phyloP scores from a whole-genome alignment of 2,329 filamentous ascomycete genomes.

The Pseudocercospora fijiensis region DNA sequence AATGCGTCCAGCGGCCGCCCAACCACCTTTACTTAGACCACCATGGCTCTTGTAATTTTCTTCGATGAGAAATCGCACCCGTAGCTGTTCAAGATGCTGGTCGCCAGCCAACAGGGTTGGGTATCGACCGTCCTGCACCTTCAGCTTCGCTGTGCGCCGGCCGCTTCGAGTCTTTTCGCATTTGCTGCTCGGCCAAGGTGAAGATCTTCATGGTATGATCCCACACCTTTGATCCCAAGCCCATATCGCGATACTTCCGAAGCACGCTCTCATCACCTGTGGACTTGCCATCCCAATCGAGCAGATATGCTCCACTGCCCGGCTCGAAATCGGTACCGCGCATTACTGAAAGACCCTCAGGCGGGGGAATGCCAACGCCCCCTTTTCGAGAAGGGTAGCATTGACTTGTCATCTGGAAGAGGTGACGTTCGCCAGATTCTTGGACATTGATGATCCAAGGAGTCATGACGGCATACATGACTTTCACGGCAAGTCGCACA shows the following conservation, averaged over 20 bases:
- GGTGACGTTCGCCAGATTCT: conserved; percentile 49
- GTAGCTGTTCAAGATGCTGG: conserved; percentile 10
- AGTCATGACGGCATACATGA: conserved; percentile 40
- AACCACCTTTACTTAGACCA: background rate
- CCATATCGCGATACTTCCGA: conserved; percentile 35
- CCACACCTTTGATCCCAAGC: conserved; percentile 38
- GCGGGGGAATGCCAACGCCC: conserved; percentile 32
- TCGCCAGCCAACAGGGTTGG: conserved; percentile 25
- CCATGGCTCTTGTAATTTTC: background rate
- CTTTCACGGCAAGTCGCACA: conserved; percentile 36
- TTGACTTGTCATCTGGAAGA: conserved; percentile 43
- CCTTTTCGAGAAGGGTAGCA: conserved; percentile 36
- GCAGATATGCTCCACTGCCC: conserved; percentile 40
- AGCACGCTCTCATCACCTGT: conserved; percentile 38
- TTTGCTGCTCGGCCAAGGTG: conserved; percentile 31
- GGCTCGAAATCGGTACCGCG: conserved; percentile 34
- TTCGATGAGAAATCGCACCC: background rate
- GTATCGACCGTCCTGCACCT: conserved; percentile 27
- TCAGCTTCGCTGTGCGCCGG: conserved; percentile 30
- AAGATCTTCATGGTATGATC: conserved; percentile 41
- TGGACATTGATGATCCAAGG: conserved; percentile 40
- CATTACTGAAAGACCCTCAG: conserved; percentile 33
- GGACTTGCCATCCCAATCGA: conserved; percentile 41
- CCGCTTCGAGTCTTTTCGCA: conserved; percentile 31
- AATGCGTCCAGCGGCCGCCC: background rate